Percentiles rank a stretch among this genome's conserved stretches.
Conservation (phyloP, 2,329 filamentous ascomycete genomes). For the Colletotrichum abscissum region DNA sequence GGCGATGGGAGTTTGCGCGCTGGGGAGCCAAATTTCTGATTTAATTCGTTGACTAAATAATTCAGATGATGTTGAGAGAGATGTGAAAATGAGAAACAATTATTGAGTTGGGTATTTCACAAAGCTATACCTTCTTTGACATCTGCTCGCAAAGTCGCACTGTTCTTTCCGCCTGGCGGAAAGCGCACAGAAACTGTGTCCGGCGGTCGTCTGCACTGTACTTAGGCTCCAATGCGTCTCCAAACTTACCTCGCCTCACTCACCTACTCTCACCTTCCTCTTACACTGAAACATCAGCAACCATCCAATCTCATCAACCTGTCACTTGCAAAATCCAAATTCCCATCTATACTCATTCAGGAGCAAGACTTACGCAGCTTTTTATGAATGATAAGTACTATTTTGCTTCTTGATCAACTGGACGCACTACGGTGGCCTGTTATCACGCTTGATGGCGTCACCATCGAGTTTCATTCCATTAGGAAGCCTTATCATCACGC, state of each 20-base stretch:
- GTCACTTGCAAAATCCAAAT: not conserved
- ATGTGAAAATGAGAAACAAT: not conserved
- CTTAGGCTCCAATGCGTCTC: slow-evolving; percentile 1
- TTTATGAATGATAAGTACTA: not conserved
- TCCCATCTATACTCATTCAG: not conserved
- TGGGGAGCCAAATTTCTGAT: slow-evolving; percentile 18
- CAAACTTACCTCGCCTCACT: slow-evolving; percentile 2
- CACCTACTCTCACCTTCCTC: slow-evolving; percentile 8
- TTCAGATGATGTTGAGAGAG: slow-evolving; percentile 21
- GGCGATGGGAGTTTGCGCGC: slow-evolving; percentile 16
- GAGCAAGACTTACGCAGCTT: slow-evolving; percentile 2
- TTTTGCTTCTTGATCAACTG: not conserved
- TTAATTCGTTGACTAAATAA: slow-evolving; percentile 25
- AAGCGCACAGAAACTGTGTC: not conserved
- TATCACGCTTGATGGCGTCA: slow-evolving; percentile 7
- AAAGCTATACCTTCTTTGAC: not conserved
- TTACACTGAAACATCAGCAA: slow-evolving; percentile 20
- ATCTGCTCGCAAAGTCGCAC: not conserved
- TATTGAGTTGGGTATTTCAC: not conserved
- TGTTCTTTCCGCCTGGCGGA: not conserved
- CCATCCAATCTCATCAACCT: not conserved
- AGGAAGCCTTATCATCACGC: slow-evolving; percentile 50
- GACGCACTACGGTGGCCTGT: slow-evolving; percentile 7
- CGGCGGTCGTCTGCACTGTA: not conserved
- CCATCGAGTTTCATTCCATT: slow-evolving; percentile 51